Conservation (phyloP, 2,329 filamentous ascomycete species). For the Teratosphaeria gauchensis region DNA sequence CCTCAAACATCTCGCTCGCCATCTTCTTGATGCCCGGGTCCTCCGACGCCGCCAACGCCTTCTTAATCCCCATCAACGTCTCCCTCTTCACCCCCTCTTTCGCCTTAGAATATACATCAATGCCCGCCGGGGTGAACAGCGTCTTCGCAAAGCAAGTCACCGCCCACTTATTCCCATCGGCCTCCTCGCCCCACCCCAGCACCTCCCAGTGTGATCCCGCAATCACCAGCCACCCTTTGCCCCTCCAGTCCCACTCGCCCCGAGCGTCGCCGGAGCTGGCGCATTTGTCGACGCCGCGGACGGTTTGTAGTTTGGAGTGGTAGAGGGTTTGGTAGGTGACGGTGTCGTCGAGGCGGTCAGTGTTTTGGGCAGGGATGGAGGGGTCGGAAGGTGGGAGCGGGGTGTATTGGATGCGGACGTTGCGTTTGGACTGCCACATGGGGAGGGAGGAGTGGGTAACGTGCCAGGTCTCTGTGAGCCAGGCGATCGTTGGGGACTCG, state of each 20-base stretch:
- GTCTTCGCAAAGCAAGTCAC: slow-evolving; percentile 82
- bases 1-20: slow-evolving; percentile 39
- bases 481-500: slow-evolving; percentile 44
- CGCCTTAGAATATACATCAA: slow-evolving; percentile 66
- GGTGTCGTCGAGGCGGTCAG: slow-evolving; percentile 56
- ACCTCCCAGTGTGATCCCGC: slow-evolving; percentile 73
- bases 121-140: slow-evolving; percentile 69
- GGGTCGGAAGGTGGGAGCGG: slow-evolving; percentile 34
- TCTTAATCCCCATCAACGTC: slow-evolving; percentile 48
- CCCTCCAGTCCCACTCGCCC: slow-evolving; percentile 63
- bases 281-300: slow-evolving; percentile 56
- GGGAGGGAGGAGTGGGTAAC: slow-evolving; percentile 66
- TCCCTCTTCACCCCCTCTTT: slow-evolving; percentile 50
- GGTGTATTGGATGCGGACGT: slow-evolving; percentile 70
- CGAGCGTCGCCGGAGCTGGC: slow-evolving; percentile 21
- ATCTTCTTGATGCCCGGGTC: slow-evolving; percentile 46
- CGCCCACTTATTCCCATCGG: slow-evolving; percentile 47
- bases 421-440: slow-evolving; percentile 73
- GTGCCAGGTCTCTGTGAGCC: slow-evolving; percentile 58
- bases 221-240: slow-evolving; percentile 63
- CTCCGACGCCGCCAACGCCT: slow-evolving; percentile 43
- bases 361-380: slow-evolving; percentile 22
- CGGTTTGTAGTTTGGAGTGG: slow-evolving; percentile 45
- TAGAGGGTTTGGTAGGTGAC: slow-evolving; percentile 57
- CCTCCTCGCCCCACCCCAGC: slow-evolving; percentile 58